Conservation (phyloP, 2,329 filamentous ascomycete genomes). For the Aspergillus jensenii region DNA sequence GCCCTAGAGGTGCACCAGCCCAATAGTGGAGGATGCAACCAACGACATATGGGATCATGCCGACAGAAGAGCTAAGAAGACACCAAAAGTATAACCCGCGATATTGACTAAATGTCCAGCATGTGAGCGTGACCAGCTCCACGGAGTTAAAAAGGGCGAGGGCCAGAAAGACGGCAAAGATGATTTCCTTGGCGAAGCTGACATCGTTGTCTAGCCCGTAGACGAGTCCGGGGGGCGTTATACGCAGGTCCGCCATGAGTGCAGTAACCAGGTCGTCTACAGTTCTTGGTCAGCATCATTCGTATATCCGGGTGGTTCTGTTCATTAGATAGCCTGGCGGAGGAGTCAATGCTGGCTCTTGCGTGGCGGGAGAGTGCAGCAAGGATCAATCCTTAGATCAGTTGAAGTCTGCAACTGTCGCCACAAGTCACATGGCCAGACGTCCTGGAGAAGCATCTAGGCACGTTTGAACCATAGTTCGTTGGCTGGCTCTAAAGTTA, state of each 20-base stretch:
- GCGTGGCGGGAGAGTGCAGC: not conserved
- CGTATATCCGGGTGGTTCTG: not conserved
- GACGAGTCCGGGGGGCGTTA: not conserved
- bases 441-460: not conserved
- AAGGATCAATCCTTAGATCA: not conserved
- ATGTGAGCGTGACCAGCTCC: not conserved
- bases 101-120: not conserved
- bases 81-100: constrained; percentile 6
- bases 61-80: not conserved
- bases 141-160: not conserved
- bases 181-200: not conserved
- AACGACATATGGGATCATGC: not conserved
- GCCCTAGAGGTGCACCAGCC: not conserved
- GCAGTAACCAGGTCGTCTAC: not conserved
- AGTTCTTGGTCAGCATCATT: not conserved
- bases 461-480: not conserved
- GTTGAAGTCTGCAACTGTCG: not conserved
- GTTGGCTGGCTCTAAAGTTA: not conserved
- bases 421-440: not conserved
- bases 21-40: not conserved
- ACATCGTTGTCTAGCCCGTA: not conserved
- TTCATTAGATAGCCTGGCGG: too few relatives aligned
- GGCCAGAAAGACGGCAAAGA: not conserved
- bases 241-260: not conserved
- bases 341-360: too few relatives aligned